Conservation (phyloP, 2,329 filamentous ascomycete genomes). For the Aspergillus pseudonomiae region DNA sequence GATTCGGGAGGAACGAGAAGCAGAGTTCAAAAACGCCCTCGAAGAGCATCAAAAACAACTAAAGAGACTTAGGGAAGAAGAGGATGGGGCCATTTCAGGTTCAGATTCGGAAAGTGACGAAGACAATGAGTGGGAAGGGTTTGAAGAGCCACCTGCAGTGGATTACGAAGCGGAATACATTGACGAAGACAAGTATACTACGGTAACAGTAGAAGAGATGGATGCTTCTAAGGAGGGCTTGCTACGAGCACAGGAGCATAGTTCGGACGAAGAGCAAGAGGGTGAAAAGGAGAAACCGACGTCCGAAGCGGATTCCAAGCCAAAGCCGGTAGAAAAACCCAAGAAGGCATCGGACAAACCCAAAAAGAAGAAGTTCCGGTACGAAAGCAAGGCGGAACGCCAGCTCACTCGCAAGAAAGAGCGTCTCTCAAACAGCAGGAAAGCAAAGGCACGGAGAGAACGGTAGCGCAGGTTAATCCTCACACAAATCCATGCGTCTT, state of each 20-base stretch:
- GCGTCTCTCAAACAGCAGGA: constrained; percentile 69
- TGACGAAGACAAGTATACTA: constrained; percentile 94
- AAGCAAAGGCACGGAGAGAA: constrained; percentile 60
- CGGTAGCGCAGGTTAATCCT: constrained; percentile 29
- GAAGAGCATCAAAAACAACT: constrained; percentile 73
- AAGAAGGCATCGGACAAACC: constrained; percentile 50
- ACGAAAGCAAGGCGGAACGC: constrained; percentile 85
- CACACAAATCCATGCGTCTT: constrained; percentile 3
- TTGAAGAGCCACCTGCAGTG: constrained; percentile 58
- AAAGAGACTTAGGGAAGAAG: constrained; percentile 57
- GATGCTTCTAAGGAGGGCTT: constrained; percentile 76
- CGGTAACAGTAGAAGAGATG: constrained; percentile 89
- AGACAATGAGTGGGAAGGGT: constrained; percentile 65
- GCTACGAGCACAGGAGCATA: constrained; percentile 53
- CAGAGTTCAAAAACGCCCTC: constrained; percentile 81
- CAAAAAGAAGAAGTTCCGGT: constrained; percentile 88
- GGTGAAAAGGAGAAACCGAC: constrained; percentile 34
- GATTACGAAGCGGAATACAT: constrained; percentile 92
- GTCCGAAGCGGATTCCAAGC: constrained; percentile 32
- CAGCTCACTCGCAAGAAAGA: constrained; percentile 64
- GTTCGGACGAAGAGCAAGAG: constrained; percentile 30
- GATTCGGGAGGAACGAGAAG: constrained; percentile 81
- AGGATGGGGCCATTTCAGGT: constrained; percentile 26
- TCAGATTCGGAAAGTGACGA: constrained; percentile 35
- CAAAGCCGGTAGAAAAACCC: constrained; percentile 52